Evolutionary conservation across 2,329 filamentous ascomycete species (phyloP), one percentile per base, ranked within the genome.

Genomic region (Colletotrichum euphorbiae): DNA sequence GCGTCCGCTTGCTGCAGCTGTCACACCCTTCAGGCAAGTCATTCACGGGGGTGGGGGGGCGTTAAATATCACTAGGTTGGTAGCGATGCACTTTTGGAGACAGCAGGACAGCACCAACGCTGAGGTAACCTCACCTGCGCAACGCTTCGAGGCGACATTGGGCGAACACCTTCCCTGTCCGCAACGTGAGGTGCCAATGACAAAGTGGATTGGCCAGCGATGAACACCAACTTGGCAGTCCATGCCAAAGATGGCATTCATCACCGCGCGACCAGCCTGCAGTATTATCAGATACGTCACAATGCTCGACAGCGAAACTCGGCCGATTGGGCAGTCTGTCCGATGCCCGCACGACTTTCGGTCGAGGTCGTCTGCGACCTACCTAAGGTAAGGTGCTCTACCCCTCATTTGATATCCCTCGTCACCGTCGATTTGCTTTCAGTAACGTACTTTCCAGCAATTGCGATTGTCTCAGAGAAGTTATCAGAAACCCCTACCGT

Each of bases 211-310:
- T 17, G n/a, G 31, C 17, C 48, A 33, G n/a, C 19, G 46, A 55
- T 38, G 17, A 59, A 55, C 38, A 54, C 40, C 61, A 59, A 13
- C 46, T 45, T 28, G 24, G 4, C 4, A 28, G 24, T 28, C 15
- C 3, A 11, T 48, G 61, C 57, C 46, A 43, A 68, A 60, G 19
- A 48, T 15, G 61, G 46, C 33, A 50, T 48, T 55, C 24, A 45
- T 51, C 65, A 56, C 65, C 65, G 46, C 60, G 46, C 46, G 24
- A 40, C 42, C 59, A 45, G 51, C 28, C 43, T 31, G 51, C 54
- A 52, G 45, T 64, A 51, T 65, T 60, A 65, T 60, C 61, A 51
- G 33, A 66, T 65, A 65, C 46, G 33, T 62, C 50, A 67, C 63
- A 7, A 45, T 28, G 24, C 24, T 12, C 17, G 51, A 33, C 24